Base-by-base conservation (phyloP, 2,329 filamentous ascomycete genomes). In the Botrytis elliptica region DNA sequence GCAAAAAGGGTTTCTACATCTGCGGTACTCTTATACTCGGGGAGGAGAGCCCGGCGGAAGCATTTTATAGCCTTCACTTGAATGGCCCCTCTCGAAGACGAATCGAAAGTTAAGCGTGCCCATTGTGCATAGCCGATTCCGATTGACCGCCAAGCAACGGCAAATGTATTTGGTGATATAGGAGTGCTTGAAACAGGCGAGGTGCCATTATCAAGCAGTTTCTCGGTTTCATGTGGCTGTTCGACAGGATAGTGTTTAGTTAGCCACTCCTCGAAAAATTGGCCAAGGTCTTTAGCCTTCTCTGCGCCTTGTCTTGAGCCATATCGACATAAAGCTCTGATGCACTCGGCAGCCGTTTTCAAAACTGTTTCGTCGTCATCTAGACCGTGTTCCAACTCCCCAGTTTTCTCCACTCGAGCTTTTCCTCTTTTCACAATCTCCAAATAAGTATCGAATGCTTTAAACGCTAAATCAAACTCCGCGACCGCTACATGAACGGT, bases 401-500 rank as follows among this genome's bases (percentile, higher is more conserved):
- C 91, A 1, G 89, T 90, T 83, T 97, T 97, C 78, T 93, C 90
- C 4, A 94, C 90, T 59, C 95, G 89, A 33, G 93, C 93, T 83
- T 95, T 97, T 73, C 92, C 94, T 80, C 92, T 92, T 75, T 91
- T 92, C 72, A 97, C 89, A 76, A 99, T 93, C 72, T 97, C 93
- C 55, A 97, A 85, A 82, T 98, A 99, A 0, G 95, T 95, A 81
- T 97, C 92, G 76, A 98, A 93, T 0, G 96, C 93, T 80, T 94
- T 94, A 81, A 97, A 91, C 1, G 95, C 95, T 67, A 98, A 85
- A 73, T 97, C 93, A 77, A 98, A 98, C 78, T 99, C 95, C 14
- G 94, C 94, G 29, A 98, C 86, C 3, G 94, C 89, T 29, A 95
- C 86, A 81, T 99, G 96, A 2, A 97, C 92, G 18, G 90, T 91